Evolutionary conservation across 192 early-diverging fungal genomes (phyloP).

Genomic region (Backusella circina): DNA sequence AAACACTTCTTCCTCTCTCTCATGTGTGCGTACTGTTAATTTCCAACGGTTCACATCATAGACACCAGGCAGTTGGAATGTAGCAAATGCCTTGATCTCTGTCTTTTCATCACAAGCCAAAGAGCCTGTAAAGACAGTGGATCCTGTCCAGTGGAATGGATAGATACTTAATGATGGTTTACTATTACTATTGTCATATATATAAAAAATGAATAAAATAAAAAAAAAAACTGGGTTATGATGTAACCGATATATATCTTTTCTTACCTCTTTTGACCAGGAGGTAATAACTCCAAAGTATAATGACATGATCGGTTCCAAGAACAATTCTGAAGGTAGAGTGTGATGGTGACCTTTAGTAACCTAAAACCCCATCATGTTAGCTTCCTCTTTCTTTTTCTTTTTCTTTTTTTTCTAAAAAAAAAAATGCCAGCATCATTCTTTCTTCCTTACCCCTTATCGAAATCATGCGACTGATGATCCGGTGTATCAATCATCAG

Average conservation of each 20-base stretch:
- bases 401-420: background rate
- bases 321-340: constrained; percentile 66
- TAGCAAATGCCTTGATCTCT: constrained; percentile 43
- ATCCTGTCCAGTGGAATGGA: constrained; percentile 63
- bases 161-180: constrained; percentile 24
- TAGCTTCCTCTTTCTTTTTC: background rate
- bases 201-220: constrained; percentile 10
- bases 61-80: constrained; percentile 58
- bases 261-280: constrained; percentile 24
- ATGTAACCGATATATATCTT: no score
- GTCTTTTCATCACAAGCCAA: constrained; percentile 53
- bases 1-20: constrained; percentile 2
- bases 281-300: constrained; percentile 54
- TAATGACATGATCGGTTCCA: constrained; percentile 61
- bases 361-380: constrained; percentile 42
- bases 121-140: constrained; percentile 48
- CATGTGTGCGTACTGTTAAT: constrained; percentile 35
- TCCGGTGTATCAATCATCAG: constrained; percentile 50
- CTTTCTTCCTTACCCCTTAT: constrained; percentile 34
- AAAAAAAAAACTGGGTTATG: constrained; percentile 16
- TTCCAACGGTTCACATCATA: constrained; percentile 80
- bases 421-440: no score
- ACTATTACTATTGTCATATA: background rate
- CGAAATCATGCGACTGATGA: constrained; percentile 43
- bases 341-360: constrained; percentile 51